A percentile compares a stretch with the other conserved stretches of the same genome.
These are phyloP conservation scores for Pseudocercospora eumusae DNA, from an alignment of 2,329 filamentous ascomycete genomes.

Conservation along the genomic window DNA sequence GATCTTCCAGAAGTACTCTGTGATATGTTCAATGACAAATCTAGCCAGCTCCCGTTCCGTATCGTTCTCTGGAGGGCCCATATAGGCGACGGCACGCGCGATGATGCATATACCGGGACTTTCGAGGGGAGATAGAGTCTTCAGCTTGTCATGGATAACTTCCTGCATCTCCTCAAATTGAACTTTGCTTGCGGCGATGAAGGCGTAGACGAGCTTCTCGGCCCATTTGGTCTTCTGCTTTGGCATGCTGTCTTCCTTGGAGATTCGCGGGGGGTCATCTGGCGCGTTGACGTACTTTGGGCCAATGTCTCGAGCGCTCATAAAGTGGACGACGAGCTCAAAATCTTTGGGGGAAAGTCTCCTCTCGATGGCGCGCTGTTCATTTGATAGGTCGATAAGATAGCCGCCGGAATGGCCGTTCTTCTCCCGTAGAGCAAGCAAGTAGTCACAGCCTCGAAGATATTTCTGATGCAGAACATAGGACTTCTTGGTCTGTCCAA, in stretches of 20 bases:
- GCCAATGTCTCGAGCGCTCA: constrained; percentile 19
- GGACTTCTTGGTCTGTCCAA: not conserved
- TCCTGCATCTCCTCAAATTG: constrained; percentile 23
- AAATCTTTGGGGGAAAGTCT: constrained; percentile 15
- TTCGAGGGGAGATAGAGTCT: constrained; percentile 19
- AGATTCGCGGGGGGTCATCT: constrained; percentile 1
- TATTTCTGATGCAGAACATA: constrained; percentile 4
- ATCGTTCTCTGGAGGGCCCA: constrained; percentile 5
- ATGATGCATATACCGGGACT: constrained; percentile 20
- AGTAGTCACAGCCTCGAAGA: constrained; percentile 14
- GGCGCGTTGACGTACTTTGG: constrained; percentile 16
- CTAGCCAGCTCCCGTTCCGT: constrained; percentile 1
- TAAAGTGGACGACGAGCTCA: constrained; percentile 9
- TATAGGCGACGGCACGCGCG: not conserved
- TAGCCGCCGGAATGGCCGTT: constrained; percentile 1
- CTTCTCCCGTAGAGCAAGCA: not conserved
- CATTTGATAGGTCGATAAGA: constrained; percentile 11
- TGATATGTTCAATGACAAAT: constrained; percentile 21
- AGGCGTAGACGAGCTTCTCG: constrained; percentile 19
- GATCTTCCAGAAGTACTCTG: constrained; percentile 11
- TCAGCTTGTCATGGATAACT: constrained; percentile 25
- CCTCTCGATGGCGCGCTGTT: not conserved
- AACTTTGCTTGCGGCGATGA: constrained; percentile 25
- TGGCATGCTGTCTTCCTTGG: not conserved
- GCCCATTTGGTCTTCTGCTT: constrained; percentile 19